Evolutionary conservation across 495 filamentous ascomycete genomes (phyloP), one percentile per base, ranked within the genome.

Genomic region (Penicillium steckii): DNA sequence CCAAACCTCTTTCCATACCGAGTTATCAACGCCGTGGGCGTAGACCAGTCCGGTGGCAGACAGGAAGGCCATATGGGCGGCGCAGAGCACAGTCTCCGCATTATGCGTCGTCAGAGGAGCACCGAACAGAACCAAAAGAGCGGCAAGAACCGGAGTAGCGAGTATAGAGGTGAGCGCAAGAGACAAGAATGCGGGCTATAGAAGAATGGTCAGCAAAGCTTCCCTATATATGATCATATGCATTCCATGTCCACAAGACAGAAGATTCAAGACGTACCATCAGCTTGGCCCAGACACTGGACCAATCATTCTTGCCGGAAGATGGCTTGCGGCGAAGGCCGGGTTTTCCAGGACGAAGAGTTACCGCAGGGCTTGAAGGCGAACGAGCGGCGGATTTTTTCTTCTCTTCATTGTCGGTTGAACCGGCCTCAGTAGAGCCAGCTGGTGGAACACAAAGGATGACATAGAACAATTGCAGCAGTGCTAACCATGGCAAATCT

Each of bases 51-150:
- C 87, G 32, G 88, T 81, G 0, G 85, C 73, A 2, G 83, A 80
- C 10, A 98, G 79, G 0, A 95, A 62, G 13, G 93, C 84, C 55
- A 96, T 80, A 67, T 97, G 91, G 9, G 84, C 80, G 2, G 89
- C 89, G 67, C 82, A 85, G 24, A 96, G 82, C 26, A 88, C 47
- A 3, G 93, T 98, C 40, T 95, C 85, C 8, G 73, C 45, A 46
- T 88, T 73, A 64, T 96, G 91, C 0, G 91, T 92, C 15, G 90
- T 91, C 46, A 94, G 66, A 0, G 94, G 94, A 12, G 93, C 94
- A 52, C 94, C 95, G 70, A 97, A 93, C 46, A 96, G 84, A 62
- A 97, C 76, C 56, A 95, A 77, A 19, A 85, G 62, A 48, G 79
- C 66, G 55, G 84, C 73, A 24, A 95, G 72, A 40, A 82, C 60